Conservation (phyloP, 2,329 filamentous ascomycete species). For the Capronia coronata region DNA sequence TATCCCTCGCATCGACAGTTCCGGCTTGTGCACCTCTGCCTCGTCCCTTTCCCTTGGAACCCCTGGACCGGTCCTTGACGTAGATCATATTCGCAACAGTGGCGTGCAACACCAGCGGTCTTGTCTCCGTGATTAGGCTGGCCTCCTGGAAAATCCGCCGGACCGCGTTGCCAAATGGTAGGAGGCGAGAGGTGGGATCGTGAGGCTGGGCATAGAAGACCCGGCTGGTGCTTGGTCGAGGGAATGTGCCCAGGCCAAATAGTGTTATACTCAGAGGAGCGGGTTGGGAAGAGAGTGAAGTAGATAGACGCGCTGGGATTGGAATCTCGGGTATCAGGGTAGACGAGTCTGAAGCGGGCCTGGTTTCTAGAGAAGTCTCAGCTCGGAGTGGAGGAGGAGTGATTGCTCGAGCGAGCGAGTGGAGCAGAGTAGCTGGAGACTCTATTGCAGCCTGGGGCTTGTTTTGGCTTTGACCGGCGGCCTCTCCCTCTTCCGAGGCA, state of each 20-base stretch:
- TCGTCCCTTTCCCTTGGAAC: constrained; percentile 21
- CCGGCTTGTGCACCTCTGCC: constrained; percentile 15
- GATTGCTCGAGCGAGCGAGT: constrained; percentile 1
- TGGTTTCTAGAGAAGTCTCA: too few species aligned
- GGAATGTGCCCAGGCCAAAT: constrained; percentile 22
- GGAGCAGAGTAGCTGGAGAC: not conserved
- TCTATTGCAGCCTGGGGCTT: not conserved
- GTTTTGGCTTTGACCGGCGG: too few species aligned
- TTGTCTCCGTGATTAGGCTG: constrained; percentile 35
- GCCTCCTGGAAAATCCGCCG: constrained; percentile 40
- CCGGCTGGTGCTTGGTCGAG: constrained; percentile 13
- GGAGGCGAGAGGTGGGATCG: constrained; percentile 37
- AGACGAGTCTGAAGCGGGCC: too few species aligned
- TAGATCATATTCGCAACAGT: constrained; percentile 85
- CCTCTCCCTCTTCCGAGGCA: too few species aligned
- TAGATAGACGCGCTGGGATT: not conserved
- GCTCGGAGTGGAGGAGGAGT: not conserved
- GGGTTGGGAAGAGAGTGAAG: not conserved
- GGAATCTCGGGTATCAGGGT: not conserved
- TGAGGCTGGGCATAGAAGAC: constrained; percentile 30
- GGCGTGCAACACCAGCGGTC: constrained; percentile 70
- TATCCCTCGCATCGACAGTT: constrained; percentile 44
- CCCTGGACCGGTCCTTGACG: constrained; percentile 30
- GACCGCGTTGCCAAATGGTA: constrained; percentile 38
- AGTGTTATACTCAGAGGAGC: constrained; percentile 21